Evolutionary conservation across 768 basidiomycete species (phyloP).

Genomic region (Erythrobasidium yunnanense): DNA sequence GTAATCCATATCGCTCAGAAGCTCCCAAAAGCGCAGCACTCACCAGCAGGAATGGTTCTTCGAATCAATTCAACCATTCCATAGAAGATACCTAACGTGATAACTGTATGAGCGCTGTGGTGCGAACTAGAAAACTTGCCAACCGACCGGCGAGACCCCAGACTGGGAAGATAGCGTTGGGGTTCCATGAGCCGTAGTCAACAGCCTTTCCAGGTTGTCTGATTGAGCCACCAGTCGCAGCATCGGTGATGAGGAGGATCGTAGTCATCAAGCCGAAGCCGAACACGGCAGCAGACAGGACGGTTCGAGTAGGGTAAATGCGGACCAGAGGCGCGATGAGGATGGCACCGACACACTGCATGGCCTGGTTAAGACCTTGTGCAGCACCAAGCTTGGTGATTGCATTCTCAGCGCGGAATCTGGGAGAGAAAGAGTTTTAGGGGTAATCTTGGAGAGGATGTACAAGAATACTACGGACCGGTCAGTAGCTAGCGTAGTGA

Average conservation of each 20-base stretch:
- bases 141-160: conserved; percentile 33
- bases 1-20: no score
- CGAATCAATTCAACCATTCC: conserved; percentile 41
- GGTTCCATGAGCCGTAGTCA: conserved; percentile 35
- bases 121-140: neutral
- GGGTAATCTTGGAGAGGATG: conserved; percentile 24
- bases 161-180: conserved; percentile 34
- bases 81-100: conserved; percentile 32
- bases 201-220: neutral
- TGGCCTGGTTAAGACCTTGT: conserved; percentile 36
- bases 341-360: conserved; percentile 37
- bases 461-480: neutral
- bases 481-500: conserved; percentile 30
- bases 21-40: conserved; percentile 16
- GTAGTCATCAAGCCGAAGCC: conserved; percentile 36
- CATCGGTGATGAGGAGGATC: conserved; percentile 38
- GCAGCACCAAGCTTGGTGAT: conserved; percentile 37
- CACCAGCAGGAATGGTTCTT: conserved; percentile 36
- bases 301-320: conserved; percentile 36
- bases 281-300: conserved; percentile 37
- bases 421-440: conserved; percentile 14
- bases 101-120: neutral
- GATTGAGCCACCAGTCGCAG: conserved; percentile 33
- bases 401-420: conserved; percentile 31
- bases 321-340: conserved; percentile 40